Conservation (phyloP, 225 moss, liverwort and hornwort genomes). For the Straminergon stramineum region DNA sequence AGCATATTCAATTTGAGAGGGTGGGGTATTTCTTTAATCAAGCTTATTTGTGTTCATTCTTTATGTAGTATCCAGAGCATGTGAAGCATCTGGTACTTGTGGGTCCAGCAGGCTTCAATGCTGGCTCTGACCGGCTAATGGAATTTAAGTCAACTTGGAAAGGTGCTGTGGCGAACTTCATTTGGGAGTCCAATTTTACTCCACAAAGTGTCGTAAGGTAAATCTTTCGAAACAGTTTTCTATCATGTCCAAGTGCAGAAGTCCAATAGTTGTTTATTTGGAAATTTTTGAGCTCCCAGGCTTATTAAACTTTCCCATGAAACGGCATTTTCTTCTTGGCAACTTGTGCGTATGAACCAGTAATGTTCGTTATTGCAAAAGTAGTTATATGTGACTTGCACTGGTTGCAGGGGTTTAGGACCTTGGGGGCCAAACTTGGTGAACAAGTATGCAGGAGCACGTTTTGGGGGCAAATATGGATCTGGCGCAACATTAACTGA, state of each 20-base stretch:
- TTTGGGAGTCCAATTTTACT: slow-evolving; percentile 82
- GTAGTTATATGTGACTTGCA: neutral
- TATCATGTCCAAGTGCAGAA: neutral
- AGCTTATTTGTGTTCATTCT: neutral
- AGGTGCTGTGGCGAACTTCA: slow-evolving; percentile 64
- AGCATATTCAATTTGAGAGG: neutral
- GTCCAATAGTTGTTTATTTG: neutral
- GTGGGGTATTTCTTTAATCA: neutral
- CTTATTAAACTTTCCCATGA: neutral
- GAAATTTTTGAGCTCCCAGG: neutral
- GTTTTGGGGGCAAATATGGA: slow-evolving; percentile 65
- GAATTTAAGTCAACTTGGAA: slow-evolving; percentile 70
- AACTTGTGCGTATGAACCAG: neutral
- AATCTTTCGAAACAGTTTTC: neutral
- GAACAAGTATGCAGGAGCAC: slow-evolving; percentile 64
- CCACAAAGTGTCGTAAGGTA: slow-evolving; percentile 70
- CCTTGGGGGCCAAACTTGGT: slow-evolving; percentile 98
- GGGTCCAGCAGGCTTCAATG: slow-evolving; percentile 67
- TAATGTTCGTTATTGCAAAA: neutral
- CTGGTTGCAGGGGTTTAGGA: slow-evolving; percentile 55
- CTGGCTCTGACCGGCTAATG: slow-evolving; percentile 47
- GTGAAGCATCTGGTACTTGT: slow-evolving; percentile 92
- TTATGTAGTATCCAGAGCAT: slow-evolving; percentile 78
- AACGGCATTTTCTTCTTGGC: neutral
- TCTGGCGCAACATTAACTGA: slow-evolving; percentile 46